These are phyloP conservation scores for Trichoderma erinaceum DNA, from an alignment of 495 filamentous ascomycete genomes.

Conservation along the genomic window DNA sequence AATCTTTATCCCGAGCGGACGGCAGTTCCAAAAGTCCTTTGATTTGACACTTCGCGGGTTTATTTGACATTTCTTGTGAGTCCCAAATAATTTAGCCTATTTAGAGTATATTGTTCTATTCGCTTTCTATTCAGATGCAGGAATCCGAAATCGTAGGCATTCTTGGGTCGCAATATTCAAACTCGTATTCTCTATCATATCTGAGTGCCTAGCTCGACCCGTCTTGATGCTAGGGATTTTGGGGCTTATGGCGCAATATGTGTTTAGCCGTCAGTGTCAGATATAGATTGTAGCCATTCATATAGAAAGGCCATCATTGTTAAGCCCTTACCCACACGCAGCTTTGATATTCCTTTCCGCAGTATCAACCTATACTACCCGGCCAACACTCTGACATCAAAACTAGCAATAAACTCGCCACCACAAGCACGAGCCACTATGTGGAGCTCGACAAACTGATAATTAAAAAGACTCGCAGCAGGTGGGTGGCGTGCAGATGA, in stretches of 20 bases:
- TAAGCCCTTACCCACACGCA: neutral
- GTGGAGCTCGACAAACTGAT: neutral
- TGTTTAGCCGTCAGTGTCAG: neutral
- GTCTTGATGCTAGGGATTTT: neutral
- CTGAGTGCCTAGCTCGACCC: neutral
- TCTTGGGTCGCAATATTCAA: neutral
- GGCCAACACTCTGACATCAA: neutral
- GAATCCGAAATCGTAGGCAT: neutral
- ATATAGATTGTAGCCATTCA: neutral
- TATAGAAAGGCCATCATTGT: neutral
- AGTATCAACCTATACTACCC: neutral
- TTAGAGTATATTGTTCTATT: neutral
- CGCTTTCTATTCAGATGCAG: neutral
- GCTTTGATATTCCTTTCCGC: neutral
- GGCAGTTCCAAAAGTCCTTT: neutral
- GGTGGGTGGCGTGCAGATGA: neutral
- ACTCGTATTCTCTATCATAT: neutral
- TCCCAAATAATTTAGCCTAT: neutral
- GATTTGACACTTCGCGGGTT: neutral
- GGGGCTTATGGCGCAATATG: neutral
- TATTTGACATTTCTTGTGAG: too few species aligned
- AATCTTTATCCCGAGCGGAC: neutral
- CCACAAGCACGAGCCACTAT: neutral
- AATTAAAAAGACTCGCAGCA: neutral
- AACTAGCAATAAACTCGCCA: neutral